A percentile compares a stretch with the other conserved stretches of the same genome.
These are phyloP conservation scores for Sordaria brevicollis DNA, from an alignment of 495 filamentous ascomycete genomes.

Conservation along the genomic window DNA sequence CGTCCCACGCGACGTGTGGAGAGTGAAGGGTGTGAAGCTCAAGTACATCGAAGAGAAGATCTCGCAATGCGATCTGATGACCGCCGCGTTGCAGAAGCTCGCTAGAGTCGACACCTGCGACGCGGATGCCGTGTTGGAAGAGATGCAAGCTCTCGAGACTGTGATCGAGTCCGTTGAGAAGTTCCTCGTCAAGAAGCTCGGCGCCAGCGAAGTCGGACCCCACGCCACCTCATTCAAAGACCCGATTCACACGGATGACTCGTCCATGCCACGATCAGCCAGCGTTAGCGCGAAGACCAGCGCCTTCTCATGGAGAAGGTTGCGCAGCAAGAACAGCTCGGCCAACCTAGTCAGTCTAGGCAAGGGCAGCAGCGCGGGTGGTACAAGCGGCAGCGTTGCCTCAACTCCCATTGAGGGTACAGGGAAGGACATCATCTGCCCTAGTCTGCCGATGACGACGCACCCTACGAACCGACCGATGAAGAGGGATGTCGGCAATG, in stretches of 20 bases:
- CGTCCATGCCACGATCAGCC: slow-evolving; percentile 38
- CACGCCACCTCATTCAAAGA: slow-evolving; percentile 62
- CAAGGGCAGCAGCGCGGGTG: slow-evolving; percentile 19
- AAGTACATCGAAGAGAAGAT: slow-evolving; percentile 90
- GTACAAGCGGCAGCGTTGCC: slow-evolving; percentile 14
- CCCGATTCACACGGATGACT: slow-evolving; percentile 26
- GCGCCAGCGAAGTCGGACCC: slow-evolving; percentile 72
- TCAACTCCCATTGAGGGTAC: slow-evolving; percentile 29
- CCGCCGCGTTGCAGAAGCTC: slow-evolving; percentile 78
- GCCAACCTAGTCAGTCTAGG: slow-evolving; percentile 34
- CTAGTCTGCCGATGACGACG: slow-evolving; percentile 73
- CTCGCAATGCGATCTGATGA: slow-evolving; percentile 83
- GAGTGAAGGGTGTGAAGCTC: slow-evolving; percentile 85
- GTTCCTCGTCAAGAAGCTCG: slow-evolving; percentile 69
- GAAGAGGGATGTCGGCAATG: slow-evolving; percentile 57
- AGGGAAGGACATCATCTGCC: slow-evolving; percentile 49
- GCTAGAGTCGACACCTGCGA: slow-evolving; percentile 77
- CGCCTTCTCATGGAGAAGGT: slow-evolving; percentile 68
- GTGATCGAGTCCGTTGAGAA: slow-evolving; percentile 79
- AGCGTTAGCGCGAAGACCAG: slow-evolving; percentile 58
- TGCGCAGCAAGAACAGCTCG: slow-evolving; percentile 80
- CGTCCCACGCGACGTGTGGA: slow-evolving; percentile 86
- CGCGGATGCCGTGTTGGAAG: slow-evolving; percentile 82
- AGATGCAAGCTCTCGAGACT: slow-evolving; percentile 87
- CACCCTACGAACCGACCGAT: slow-evolving; percentile 48